phyloP scores from a whole-genome alignment of 1,284 basidiomycete species.

The Cryptococcus sp. region DNA sequence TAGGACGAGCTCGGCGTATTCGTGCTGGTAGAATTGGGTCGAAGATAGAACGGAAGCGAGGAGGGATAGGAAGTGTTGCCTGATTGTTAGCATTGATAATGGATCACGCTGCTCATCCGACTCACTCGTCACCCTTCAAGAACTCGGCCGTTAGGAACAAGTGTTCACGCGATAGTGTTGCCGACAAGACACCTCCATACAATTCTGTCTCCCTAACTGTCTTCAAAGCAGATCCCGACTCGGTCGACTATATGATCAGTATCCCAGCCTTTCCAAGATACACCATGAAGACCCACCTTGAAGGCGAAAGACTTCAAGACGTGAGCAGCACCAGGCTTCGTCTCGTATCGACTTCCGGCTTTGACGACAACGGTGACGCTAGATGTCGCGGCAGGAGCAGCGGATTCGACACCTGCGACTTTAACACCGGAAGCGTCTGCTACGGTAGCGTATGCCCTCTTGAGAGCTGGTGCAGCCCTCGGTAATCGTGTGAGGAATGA shows the following conservation, averaged over 20 bases:
- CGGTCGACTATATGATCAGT: constrained; percentile 58
- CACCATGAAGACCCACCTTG: constrained; percentile 61
- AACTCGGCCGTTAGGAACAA: constrained; percentile 92
- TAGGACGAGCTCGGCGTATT: constrained; percentile 78
- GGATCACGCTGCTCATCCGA: constrained; percentile 31
- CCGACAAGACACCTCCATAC: constrained; percentile 86
- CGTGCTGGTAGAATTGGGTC: constrained; percentile 76
- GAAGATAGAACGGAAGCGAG: constrained; percentile 77
- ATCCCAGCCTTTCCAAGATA: neutral
- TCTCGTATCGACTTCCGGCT: constrained; percentile 82
- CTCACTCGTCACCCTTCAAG: constrained; percentile 92
- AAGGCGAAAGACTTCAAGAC: constrained; percentile 93
- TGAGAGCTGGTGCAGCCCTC: constrained; percentile 51
- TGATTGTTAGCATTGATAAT: constrained; percentile 41
- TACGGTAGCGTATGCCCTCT: constrained; percentile 64
- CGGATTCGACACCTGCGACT: constrained; percentile 75
- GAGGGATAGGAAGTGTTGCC: constrained; percentile 79
- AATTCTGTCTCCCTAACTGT: constrained; percentile 90
- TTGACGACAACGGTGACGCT: constrained; percentile 85
- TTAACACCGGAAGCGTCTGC: constrained; percentile 73
- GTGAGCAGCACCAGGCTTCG: constrained; percentile 80
- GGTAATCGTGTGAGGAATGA: constrained; percentile 32
- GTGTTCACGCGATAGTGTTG: constrained; percentile 83
- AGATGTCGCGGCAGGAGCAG: constrained; percentile 61
- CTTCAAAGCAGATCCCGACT: constrained; percentile 79